These are phyloP conservation scores for Cyphellophora europaea DNA, from an alignment of 2,329 filamentous ascomycete species.

Conservation along the genomic window DNA sequence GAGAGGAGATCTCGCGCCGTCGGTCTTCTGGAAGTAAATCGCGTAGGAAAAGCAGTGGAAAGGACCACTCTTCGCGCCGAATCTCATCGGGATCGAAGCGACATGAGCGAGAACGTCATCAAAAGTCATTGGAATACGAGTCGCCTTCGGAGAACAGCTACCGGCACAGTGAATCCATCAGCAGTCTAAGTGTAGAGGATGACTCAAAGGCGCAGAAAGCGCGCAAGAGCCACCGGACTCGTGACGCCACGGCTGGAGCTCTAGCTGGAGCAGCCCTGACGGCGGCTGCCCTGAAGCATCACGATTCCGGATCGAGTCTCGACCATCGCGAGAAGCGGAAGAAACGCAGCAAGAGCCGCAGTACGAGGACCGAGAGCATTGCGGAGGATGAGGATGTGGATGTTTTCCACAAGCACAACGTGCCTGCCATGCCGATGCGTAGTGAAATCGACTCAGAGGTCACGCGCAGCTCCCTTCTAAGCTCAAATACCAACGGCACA, in stretches of 20 bases:
- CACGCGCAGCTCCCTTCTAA: conserved; percentile 78
- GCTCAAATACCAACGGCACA: conserved; percentile 66
- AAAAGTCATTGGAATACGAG: conserved; percentile 40
- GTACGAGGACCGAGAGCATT: conserved; percentile 39
- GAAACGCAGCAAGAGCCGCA: conserved; percentile 42
- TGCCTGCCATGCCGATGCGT: conserved; percentile 78
- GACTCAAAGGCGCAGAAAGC: conserved; percentile 43
- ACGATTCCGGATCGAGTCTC: conserved; percentile 54
- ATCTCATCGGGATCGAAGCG: conserved; percentile 46
- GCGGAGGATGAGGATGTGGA: conserved; percentile 45
- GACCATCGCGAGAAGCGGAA: conserved; percentile 33
- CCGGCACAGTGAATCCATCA: conserved; percentile 36
- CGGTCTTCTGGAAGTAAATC: conserved; percentile 42
- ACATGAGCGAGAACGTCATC: conserved; percentile 41
- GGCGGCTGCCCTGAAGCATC: conserved; percentile 52
- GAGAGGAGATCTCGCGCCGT: conserved; percentile 45
- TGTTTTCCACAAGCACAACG: conserved; percentile 42
- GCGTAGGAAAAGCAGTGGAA: conserved; percentile 49
- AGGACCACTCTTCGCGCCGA: conserved; percentile 49
- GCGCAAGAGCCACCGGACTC: conserved; percentile 40
- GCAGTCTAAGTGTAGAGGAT: conserved; percentile 38
- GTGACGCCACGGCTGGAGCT: conserved; percentile 47
- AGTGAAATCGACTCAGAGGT: conserved; percentile 82
- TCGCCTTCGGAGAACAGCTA: conserved; percentile 36
- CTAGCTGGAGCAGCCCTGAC: conserved; percentile 50